Evolutionary conservation across 2,329 filamentous ascomycete species (phyloP), one percentile per base, ranked within the genome.

Genomic region (Aspergillus uvarum): DNA sequence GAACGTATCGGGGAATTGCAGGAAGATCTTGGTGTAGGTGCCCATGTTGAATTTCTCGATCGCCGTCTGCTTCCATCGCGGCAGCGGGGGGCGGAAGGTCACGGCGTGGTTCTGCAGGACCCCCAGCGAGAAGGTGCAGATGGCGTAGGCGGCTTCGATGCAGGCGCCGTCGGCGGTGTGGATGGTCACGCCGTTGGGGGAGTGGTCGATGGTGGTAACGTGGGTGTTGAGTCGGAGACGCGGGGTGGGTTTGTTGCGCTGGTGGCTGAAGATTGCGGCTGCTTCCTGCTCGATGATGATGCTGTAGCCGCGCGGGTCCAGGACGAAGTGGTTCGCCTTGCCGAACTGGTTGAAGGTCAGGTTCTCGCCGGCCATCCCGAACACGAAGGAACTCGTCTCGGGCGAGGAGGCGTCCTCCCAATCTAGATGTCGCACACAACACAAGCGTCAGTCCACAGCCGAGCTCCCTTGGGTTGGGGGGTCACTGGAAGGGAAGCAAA

Each of bases 11-110:
- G 86, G 76, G 73, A 90, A 90, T 63, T 89, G 87, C 61, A 88
- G 76, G 74, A 90, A 90, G 62, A 90, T 84, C 70, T 91, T 91
- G 55, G 87, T 90, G 74, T 90, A 91, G 0, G 87, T 89, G 7
- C 85, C 88, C 84, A 90, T 89, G 62, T 80, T 78, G 70, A 89
- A 89, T 42, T 82, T 85, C 3, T 84, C 81, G 54, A 90, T 88
- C 0, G 85, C 84, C 2, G 80, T 80, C 14, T 81, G 77, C 72
- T 91, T 90, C 88, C 87, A 90, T 2, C 72, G 72, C 0, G 88
- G 88, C 0, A 90, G 76, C 5, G 75, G 65, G 0, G 88, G 88
- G 11, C 77, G 68, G 68, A 90, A 91, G 0, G 73, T 71, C 1
- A 90, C 81, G 0, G 77, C 80, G 2, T 85, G 79, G 62, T 85